phyloP scores from a whole-genome alignment of 2,329 filamentous ascomycete species.

The Fusarium vanettenii region DNA sequence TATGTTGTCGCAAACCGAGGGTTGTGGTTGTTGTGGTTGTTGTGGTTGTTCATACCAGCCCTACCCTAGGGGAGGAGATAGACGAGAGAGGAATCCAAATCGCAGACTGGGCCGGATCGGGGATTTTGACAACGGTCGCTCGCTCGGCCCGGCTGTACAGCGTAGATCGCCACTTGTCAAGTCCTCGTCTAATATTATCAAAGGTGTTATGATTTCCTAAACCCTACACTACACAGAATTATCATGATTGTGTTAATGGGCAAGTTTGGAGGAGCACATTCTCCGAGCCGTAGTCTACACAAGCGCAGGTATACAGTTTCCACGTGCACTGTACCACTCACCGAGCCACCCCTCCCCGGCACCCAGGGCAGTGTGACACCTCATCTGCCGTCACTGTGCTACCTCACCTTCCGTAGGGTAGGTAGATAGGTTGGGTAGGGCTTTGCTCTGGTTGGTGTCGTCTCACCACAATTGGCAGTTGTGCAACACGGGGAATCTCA shows the following conservation, averaged over 20 bases:
- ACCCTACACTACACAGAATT: not conserved
- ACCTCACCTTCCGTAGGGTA: not conserved
- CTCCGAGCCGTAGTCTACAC: not conserved
- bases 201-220: not conserved
- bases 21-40: not conserved
- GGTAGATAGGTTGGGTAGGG: not conserved
- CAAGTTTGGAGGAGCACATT: not conserved
- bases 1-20: slow-evolving; percentile 9
- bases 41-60: not conserved
- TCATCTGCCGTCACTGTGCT: slow-evolving; percentile 3
- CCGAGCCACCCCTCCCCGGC: not conserved
- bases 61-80: slow-evolving; percentile 23
- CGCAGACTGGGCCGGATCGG: not conserved
- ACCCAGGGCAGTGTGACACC: slow-evolving; percentile 1
- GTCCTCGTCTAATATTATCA: not conserved
- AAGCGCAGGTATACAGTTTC: slow-evolving; percentile 5
- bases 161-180: not conserved
- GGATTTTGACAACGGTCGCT: not conserved
- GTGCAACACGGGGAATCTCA: slow-evolving; percentile 19
- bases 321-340: slow-evolving; percentile 5
- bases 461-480: slow-evolving; percentile 5
- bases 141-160: not conserved
- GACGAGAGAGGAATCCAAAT: not conserved
- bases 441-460: slow-evolving; percentile 10
- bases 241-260: not conserved